Evolutionary conservation across 345 rosid species (phyloP).

Genomic region (Corymbia maculata): DNA sequence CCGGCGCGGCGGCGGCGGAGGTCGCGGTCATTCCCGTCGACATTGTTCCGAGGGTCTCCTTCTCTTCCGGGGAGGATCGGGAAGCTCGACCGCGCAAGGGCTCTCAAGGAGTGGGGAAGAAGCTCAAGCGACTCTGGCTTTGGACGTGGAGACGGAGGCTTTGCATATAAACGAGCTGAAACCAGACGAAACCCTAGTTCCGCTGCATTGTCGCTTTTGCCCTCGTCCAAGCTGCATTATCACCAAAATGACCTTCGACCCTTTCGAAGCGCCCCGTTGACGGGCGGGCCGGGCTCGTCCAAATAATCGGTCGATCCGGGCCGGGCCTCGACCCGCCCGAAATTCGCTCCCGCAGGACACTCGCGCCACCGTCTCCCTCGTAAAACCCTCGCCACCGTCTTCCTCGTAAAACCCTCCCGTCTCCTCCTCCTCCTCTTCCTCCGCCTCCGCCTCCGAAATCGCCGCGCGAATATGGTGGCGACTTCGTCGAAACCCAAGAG

Average conservation of each 20-base stretch:
- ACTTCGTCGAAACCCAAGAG: slow-evolving; percentile 11
- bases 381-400: neutral
- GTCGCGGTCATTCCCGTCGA: slow-evolving; percentile 10
- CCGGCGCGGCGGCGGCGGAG: neutral
- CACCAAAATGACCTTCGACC: neutral
- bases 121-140: neutral
- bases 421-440: neutral
- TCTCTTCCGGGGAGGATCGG: neutral
- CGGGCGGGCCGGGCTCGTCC: neutral
- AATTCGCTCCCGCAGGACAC: neutral
- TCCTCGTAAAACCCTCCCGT: neutral
- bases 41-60: neutral
- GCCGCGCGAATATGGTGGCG: slow-evolving; percentile 1
- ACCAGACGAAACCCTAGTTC: neutral
- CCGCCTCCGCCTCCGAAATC: fast-evolving
- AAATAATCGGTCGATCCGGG: neutral
- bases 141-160: neutral
- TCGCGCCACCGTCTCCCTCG: neutral
- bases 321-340: neutral
- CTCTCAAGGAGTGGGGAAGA: neutral
- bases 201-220: neutral
- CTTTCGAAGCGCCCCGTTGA: neutral
- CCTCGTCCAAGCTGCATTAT: neutral
- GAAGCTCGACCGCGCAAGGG: neutral
- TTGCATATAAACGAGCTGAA: neutral